Conservation (phyloP, 345 rosid species). For the thale cress (Arabidopsis thaliana) region TAIR10.1 NC_003070.9:28093001-28093500, state of each 20-base stretch:
- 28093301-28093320: conserved; percentile 49
- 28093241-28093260: neutral
- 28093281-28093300: conserved; percentile 68
- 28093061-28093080: conserved; percentile 40
- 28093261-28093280: conserved; percentile 76
- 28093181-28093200: neutral
- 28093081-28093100: conserved; percentile 39
- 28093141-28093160: conserved; percentile 44
- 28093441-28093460: conserved; percentile 38
- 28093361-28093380: conserved; percentile 64
- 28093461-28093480: conserved; percentile 44
- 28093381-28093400: conserved; percentile 64
- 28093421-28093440: conserved; percentile 41
- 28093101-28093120: conserved; percentile 54
- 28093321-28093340: conserved; percentile 42
- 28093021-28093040: conserved; percentile 55
- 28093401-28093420: conserved; percentile 52
- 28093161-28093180: neutral
- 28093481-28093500: conserved; percentile 37
- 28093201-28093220: neutral
- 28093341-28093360: conserved; percentile 51
- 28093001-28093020: conserved; percentile 35
- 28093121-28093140: conserved; percentile 63
- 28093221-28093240: no score
- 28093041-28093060: conserved; percentile 49